phyloP scores from a whole-genome alignment of 257 asterid species.

The Eucommia ulmoides region DNA sequence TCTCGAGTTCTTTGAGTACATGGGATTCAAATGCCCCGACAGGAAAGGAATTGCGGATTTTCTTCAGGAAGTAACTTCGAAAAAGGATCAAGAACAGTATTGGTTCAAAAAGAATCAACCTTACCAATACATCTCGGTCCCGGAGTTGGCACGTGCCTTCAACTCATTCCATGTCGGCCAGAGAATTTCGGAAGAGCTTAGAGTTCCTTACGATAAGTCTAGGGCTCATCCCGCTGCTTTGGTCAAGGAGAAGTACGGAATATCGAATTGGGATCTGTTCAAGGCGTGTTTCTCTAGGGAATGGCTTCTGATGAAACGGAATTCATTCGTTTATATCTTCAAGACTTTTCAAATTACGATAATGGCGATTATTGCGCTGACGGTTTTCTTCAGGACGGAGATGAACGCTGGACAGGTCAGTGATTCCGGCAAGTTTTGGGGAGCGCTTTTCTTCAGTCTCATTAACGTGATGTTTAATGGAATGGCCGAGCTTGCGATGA shows the following conservation, averaged over 20 bases:
- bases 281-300: conserved; percentile 59
- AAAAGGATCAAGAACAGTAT: conserved; percentile 69
- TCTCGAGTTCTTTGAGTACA: conserved; percentile 48
- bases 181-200: conserved; percentile 29
- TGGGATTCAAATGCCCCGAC: conserved; percentile 80
- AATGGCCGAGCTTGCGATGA: conserved; percentile 74
- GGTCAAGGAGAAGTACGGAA: conserved; percentile 65
- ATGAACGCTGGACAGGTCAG: conserved; percentile 48
- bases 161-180: conserved; percentile 42
- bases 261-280: conserved; percentile 58
- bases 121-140: conserved; percentile 36
- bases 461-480: conserved; percentile 81
- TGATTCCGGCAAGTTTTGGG: conserved; percentile 52
- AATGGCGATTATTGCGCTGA: conserved; percentile 55
- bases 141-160: conserved; percentile 50
- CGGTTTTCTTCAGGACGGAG: conserved; percentile 64
- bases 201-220: conserved; percentile 51
- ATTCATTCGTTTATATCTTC: conserved; percentile 55
- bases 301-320: conserved; percentile 70
- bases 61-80: conserved; percentile 78
- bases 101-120: conserved; percentile 47
- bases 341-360: conserved; percentile 64
- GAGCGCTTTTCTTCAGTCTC: conserved; percentile 74
- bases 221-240: conserved; percentile 63
- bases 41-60: conserved; percentile 80